Percentiles rank a stretch among this genome's conserved stretches.
Evolutionary conservation across 176 grass and related monocot genomes (phyloP).

Genomic region (Aegilops longissima): DNA sequence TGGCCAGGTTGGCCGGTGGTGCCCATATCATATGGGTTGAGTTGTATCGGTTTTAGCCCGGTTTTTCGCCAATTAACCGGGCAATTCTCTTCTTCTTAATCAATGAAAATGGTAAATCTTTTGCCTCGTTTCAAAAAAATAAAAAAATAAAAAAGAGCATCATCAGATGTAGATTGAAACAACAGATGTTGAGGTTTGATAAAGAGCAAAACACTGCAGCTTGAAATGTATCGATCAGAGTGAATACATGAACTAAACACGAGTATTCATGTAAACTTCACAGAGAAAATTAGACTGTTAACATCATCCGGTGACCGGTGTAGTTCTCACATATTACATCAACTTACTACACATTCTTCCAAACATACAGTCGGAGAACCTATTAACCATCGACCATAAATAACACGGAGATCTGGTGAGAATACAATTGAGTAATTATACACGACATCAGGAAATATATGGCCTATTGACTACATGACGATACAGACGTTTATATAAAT

Average conservation of each 20-base stretch:
- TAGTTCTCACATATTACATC: constrained; percentile 46
- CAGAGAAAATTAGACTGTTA: constrained; percentile 27
- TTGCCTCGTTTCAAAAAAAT: too few relatives aligned
- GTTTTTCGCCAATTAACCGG: too few relatives aligned
- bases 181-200: neutral
- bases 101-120: too few relatives aligned
- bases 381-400: constrained; percentile 35
- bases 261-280: constrained; percentile 22
- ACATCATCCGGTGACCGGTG: constrained; percentile 30
- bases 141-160: neutral
- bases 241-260: neutral
- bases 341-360: constrained; percentile 42
- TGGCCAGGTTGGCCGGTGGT: too few relatives aligned
- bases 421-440: constrained; percentile 49
- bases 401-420: constrained; percentile 30
- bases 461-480: constrained; percentile 31
- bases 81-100: too few relatives aligned
- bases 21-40: too few relatives aligned
- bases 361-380: constrained; percentile 42
- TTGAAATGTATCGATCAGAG: neutral
- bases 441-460: constrained; percentile 52
- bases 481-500: constrained; percentile 43
- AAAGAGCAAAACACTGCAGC: neutral
- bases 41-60: too few relatives aligned
- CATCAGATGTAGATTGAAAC: neutral